Evolutionary conservation across 2,329 filamentous ascomycete species (phyloP), one percentile per base, ranked within the genome.

Genomic region (Neoarthrinium moseri): DNA sequence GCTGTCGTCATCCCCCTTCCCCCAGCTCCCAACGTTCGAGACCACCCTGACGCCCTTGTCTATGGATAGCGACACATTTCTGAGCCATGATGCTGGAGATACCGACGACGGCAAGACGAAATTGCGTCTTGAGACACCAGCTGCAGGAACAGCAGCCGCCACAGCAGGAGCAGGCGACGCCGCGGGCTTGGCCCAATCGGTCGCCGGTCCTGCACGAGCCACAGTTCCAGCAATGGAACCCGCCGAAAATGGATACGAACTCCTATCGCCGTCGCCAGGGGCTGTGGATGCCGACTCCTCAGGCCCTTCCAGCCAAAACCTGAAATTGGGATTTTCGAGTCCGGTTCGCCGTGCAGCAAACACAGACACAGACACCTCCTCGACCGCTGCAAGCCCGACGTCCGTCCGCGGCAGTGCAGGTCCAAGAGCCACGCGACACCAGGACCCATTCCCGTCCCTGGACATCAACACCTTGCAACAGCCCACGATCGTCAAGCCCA

Each of bases 31-130:
- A 5, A 38, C 52, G 32, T 42, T 56, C 32, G 53, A 58, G 35
- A 53, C 58, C 13, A 56, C 58, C 8, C 60, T 62, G 43, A 64
- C 61, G n/a, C 61, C 61, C 4, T 44, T 65, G 38, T 64, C 62
- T 10, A 60, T 63, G 59, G 53, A 61, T 27, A 60, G 56, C 50
- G 58, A 64, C 30, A 50, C 55, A 7, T 54, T 51, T 43, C 23
- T 24, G 10, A 13, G 20, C 15, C 20, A 44, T 23, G n/a, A 44
- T 24, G 17, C 21, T 7, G 32, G 10, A n/a, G 21, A 38, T 8
- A 36, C 5, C 18, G 20, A 38, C 21, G 15, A 23, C 26, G 18
- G 30, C 30, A 29, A 30, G 29, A 29, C 20, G 24, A 36, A 17
- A 20, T 41, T 48, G 30, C 43, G 41, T 41, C 35, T 37, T 21